Evolutionary conservation across 371 early-diverging fungal species (phyloP), one percentile per base, ranked within the genome.

Genomic region (Haplosporangium sp.): DNA sequence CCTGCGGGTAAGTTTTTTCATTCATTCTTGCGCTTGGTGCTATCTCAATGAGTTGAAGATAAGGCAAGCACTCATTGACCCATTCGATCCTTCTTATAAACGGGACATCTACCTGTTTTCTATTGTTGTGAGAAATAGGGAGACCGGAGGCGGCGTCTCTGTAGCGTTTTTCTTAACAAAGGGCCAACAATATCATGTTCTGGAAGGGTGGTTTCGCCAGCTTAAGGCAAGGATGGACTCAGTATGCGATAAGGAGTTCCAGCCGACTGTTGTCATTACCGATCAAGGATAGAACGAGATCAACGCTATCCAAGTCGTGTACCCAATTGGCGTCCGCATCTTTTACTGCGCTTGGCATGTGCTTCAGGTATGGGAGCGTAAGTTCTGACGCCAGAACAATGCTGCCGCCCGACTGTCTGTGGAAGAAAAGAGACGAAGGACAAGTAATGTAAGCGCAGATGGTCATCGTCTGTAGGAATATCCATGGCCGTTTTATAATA

Each of bases 331-430:
- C 11, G 16, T 42, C 16, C 47, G 55, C 38, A 43, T 64, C 21
- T 64, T 56, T 21, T 64, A 48, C 50, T 64, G 64, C n/a, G 51
- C 64, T 1, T 64, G 64, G 57, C 64, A 56, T 8, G 23, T 56
- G 23, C 40, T 64, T 38, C 56, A 48, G 18, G 64, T 23, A n/a
- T 64, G 57, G 64, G 57, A 64, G 45, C 41, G 51, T 6, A 9
- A 41, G 13, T 38, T 64, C n/a, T 48, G 40, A 13, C 12, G 0
- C 10, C 14, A 0, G 13, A 57, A 48, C 13, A 46, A 50, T 37
- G 50, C n/a, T n/a, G n/a, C n/a, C n/a, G 42, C 11, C 8, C 42
- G 57, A 36, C 6, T 9, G 20, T 6, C 16, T 18, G 8, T 18
- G 2, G n/a, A 5, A 9, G 43, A 36, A 55, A 54, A 36, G 21